Conservation (phyloP, 169 alveolate species). For the Plasmodium relictum region DNA sequence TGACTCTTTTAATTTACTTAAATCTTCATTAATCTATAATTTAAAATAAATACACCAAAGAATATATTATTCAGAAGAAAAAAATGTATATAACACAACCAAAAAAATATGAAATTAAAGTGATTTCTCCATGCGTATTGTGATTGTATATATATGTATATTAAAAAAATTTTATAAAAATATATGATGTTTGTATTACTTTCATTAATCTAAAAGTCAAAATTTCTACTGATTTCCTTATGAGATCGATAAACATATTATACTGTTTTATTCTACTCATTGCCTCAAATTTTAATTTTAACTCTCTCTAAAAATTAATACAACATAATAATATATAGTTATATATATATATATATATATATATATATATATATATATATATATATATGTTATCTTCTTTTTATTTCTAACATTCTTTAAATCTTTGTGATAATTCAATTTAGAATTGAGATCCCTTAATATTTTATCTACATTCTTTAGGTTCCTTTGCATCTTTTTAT, state of each 20-base stretch:
- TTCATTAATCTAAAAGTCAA: slow-evolving; percentile 34
- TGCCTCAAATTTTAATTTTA: slow-evolving; percentile 45
- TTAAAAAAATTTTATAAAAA: neutral
- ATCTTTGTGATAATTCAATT: slow-evolving; percentile 47
- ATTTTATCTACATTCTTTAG: slow-evolving; percentile 25
- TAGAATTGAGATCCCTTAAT: slow-evolving; percentile 26
- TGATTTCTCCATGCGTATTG: neutral
- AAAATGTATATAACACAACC: neutral
- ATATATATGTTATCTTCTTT: neutral
- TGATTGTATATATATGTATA: neutral
- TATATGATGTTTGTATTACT: neutral
- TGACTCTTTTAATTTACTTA: slow-evolving; percentile 26
- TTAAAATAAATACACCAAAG: neutral
- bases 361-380: neutral
- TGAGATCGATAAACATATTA: slow-evolving; percentile 37
- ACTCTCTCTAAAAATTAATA: slow-evolving; percentile 25
- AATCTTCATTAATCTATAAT: slow-evolving; percentile 48
- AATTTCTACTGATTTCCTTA: slow-evolving; percentile 45
- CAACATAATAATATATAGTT: neutral
- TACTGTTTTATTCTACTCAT: slow-evolving; percentile 62
- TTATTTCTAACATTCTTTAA: slow-evolving; percentile 34
- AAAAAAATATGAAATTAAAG: too few species aligned
- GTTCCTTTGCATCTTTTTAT: slow-evolving; percentile 54
- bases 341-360: neutral
- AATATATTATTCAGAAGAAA: neutral